phyloP scores from a whole-genome alignment of 345 rosid species.

The Salix arbutifolia region DNA sequence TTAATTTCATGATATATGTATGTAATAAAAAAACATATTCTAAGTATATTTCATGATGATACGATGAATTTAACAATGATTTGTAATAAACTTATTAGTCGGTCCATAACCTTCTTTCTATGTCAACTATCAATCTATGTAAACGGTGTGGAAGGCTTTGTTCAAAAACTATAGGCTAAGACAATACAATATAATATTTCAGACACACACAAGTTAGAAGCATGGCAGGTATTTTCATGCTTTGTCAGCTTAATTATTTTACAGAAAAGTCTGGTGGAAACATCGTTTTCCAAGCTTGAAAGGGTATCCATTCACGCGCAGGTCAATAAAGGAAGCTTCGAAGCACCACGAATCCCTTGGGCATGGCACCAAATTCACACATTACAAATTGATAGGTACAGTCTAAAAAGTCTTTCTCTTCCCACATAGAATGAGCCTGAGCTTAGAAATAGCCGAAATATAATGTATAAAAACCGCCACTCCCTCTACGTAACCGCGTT shows the following conservation, averaged over 20 bases:
- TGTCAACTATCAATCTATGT: too few species aligned
- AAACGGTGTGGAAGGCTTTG: not conserved
- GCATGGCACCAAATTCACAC: not conserved
- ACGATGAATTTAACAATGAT: too few species aligned
- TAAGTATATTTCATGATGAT: too few species aligned
- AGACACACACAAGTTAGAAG: not conserved
- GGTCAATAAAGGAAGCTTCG: slow-evolving; percentile 1
- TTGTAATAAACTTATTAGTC: too few species aligned
- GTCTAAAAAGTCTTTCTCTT: not conserved
- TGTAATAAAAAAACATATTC: too few species aligned
- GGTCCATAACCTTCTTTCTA: too few species aligned
- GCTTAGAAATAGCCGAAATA: not conserved
- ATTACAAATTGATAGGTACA: not conserved
- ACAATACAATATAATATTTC: not conserved
- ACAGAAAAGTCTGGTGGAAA: not conserved
- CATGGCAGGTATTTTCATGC: not conserved
- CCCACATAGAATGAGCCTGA: not conserved
- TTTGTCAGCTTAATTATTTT: not conserved
- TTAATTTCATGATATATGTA: too few species aligned
- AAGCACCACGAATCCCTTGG: not conserved
- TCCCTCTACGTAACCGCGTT: slow-evolving; percentile 29
- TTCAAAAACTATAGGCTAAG: not conserved
- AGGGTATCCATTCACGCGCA: not conserved
- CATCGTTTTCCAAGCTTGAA: not conserved
- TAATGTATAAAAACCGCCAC: not conserved